These are phyloP conservation scores for Termitomyces eurrhizus DNA, from an alignment of 768 basidiomycete genomes.

Conservation along the genomic window DNA sequence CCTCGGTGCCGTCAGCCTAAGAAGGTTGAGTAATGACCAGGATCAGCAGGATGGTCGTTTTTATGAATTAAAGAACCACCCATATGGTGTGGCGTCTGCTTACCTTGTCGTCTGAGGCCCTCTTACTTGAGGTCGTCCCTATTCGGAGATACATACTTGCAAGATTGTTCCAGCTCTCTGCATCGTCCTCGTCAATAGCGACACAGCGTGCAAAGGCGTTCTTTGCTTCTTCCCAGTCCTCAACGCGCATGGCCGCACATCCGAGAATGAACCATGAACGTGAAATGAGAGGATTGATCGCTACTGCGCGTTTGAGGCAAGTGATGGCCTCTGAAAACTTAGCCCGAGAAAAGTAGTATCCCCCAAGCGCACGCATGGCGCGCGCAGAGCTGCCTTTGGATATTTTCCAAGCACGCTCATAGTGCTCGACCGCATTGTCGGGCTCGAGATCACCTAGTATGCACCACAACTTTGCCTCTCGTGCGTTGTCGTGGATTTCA, in stretches of 20 bases:
- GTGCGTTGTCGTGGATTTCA: slow-evolving; percentile 50
- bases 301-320: slow-evolving; percentile 71
- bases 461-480: slow-evolving; percentile 94
- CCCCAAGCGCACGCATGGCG: slow-evolving; percentile 90
- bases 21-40: neutral
- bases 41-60: neutral
- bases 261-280: slow-evolving; percentile 97
- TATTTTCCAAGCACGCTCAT: slow-evolving; percentile 79
- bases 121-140: slow-evolving; percentile 33
- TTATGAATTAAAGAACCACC: neutral
- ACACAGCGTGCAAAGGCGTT: slow-evolving; percentile 86
- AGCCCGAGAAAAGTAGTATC: slow-evolving; percentile 67
- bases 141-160: slow-evolving; percentile 92
- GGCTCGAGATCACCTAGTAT: slow-evolving; percentile 90
- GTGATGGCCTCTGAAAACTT: slow-evolving; percentile 60
- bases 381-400: slow-evolving; percentile 80
- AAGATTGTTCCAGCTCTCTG: slow-evolving; percentile 97
- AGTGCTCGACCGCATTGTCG: slow-evolving; percentile 64
- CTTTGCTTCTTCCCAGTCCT: slow-evolving; percentile 81
- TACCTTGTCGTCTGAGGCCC: slow-evolving; percentile 21
- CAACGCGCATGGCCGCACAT: slow-evolving; percentile 77
- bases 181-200: slow-evolving; percentile 91
- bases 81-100: slow-evolving; percentile 7
- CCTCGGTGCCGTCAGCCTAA: neutral
- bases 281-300: slow-evolving; percentile 84